Evolutionary conservation across 345 rosid species (phyloP), one percentile per base, ranked within the genome.

Genomic region (Trapa bicornis): DNA sequence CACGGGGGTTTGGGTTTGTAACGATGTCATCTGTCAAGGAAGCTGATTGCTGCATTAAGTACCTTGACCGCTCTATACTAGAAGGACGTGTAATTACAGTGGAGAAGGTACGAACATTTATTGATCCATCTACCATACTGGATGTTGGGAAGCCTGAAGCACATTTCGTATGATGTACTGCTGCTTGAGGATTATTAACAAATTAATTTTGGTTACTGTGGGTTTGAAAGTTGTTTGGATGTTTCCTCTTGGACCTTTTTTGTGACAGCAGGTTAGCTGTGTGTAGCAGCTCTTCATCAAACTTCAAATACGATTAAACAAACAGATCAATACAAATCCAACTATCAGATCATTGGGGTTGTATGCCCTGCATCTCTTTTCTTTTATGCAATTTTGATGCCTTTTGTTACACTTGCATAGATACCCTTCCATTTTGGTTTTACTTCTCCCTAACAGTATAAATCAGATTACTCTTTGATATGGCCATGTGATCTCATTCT

Each of bases 211-310:
- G 60, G 72, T 71, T 66, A 70, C 73, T 68, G 66, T 61, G 76
- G 67, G 66, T 72, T 85, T 88, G 83, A 80, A 82, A 82, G 85
- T 75, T 80, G 84, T 85, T 90, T 83, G 85, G 78, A 75, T 85
- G 78, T 85, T 86, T 86, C 85, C 85, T 72, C 87, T 82, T 86
- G 84, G 83, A 87, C 91, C 78, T 86, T 86, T 45, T 17, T 70
- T 86, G 83, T 88, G 80, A 77, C 97, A 88, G 86, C 94, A 90
- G 96, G 97, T 86, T 83, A 86, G 92, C 96, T 89, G 93, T 86
- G 83, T 81, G 93, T 83, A 83, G 91, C 92, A 90, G 90, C 89
- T 78, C 97, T 81, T 87, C 94, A 73, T 68, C 98, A 72, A 84
- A 79, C 80, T 71, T 72, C 86, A 77, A 85, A 76, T 77, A 75